Conservation (phyloP, 2,329 filamentous ascomycete genomes). For the Venturia effusa region DNA sequence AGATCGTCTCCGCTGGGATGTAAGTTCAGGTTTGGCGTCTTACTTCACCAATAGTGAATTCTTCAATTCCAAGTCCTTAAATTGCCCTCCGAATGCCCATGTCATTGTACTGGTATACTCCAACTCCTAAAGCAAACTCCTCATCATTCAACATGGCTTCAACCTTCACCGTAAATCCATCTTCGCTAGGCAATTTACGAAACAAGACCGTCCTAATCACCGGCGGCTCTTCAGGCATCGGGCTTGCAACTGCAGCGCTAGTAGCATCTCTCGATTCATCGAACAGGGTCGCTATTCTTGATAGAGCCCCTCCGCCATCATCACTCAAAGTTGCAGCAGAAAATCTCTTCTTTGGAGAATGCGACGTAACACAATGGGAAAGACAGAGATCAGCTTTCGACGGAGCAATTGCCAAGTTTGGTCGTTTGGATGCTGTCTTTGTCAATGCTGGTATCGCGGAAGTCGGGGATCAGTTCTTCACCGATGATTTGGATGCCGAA, state of each 20-base stretch:
- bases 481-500: constrained; percentile 29
- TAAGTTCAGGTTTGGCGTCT: no score
- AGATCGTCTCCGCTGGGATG: background rate
- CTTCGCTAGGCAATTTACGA: background rate
- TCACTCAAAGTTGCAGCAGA: constrained; percentile 20
- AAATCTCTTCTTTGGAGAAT: constrained; percentile 23
- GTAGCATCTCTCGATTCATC: constrained; percentile 26
- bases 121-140: background rate
- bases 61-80: background rate
- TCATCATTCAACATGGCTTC: constrained; percentile 17
- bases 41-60: no score
- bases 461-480: constrained; percentile 39
- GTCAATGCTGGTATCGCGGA: constrained; percentile 41
- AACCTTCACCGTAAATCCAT: constrained; percentile 15
- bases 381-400: constrained; percentile 35
- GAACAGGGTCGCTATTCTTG: constrained; percentile 32
- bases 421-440: constrained; percentile 35
- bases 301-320: constrained; percentile 26
- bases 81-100: background rate
- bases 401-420: constrained; percentile 29
- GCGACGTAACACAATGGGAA: constrained; percentile 36
- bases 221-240: constrained; percentile 50
- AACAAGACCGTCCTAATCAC: constrained; percentile 8
- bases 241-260: constrained; percentile 41
- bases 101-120: background rate